Evolutionary conservation across 2,329 filamentous ascomycete species (phyloP).

Genomic region (Grosmannia clavigera): DNA sequence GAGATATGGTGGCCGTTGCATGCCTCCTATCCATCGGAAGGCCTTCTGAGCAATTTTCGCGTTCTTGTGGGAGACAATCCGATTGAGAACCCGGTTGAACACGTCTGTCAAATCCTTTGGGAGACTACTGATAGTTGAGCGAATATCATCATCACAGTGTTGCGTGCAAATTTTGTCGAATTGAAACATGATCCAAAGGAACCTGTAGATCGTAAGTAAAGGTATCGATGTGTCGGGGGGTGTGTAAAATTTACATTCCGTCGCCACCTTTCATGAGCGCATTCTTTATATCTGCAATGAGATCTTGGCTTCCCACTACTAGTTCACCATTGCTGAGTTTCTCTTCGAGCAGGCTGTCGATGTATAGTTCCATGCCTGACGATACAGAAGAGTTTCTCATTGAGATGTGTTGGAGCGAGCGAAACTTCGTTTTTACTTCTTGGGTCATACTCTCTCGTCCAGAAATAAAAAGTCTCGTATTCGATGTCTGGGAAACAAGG

Average conservation of each 20-base stretch:
- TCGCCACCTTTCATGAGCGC: not conserved
- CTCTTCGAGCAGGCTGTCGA: not conserved
- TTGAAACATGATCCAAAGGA: not conserved
- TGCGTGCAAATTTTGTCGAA: not conserved
- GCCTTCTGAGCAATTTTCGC: not conserved
- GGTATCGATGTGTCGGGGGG: not conserved
- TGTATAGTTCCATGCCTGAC: not conserved
- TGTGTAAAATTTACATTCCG: not conserved
- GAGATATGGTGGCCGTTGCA: not conserved
- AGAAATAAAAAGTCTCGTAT: not conserved
- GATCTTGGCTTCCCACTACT: not conserved
- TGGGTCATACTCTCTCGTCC: not conserved
- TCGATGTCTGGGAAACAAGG: not conserved
- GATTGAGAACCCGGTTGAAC: not conserved
- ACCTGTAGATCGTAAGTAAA: not conserved
- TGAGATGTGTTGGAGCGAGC: not conserved
- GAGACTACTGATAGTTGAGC: not conserved
- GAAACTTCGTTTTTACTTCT: not conserved
- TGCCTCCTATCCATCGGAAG: not conserved
- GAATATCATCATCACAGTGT: not conserved
- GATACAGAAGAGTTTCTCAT: not conserved
- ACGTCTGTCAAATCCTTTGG: not conserved
- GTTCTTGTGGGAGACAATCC: not conserved
- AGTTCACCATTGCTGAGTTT: not conserved
- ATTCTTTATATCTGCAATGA: not conserved